Conservation (phyloP, 139 green algal genomes). For the Tetraselmis chui region DNA sequence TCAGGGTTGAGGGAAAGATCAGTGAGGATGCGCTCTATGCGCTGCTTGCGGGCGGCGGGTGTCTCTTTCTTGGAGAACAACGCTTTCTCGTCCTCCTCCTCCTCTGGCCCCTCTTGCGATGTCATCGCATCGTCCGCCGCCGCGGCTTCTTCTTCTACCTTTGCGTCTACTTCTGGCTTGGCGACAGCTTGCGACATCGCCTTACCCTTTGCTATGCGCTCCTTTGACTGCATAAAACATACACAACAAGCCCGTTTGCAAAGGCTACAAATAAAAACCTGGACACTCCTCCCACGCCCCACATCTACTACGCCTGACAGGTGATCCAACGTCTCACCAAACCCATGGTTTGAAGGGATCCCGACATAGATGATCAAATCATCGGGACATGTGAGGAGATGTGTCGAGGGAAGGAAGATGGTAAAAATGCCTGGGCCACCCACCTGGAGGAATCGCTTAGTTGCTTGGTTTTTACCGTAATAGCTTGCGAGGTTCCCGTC, state of each 20-base stretch:
- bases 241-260: background rate
- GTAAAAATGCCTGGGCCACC: background rate
- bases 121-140: background rate
- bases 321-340: background rate
- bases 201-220: constrained; percentile 3
- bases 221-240: background rate
- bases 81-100: background rate
- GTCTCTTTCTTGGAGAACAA: background rate
- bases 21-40: background rate
- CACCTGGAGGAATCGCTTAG: background rate
- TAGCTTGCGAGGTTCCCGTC: background rate
- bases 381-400: background rate
- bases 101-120: background rate
- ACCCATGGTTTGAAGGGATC: background rate
- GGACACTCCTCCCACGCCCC: background rate
- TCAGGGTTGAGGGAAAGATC: background rate
- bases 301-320: background rate
- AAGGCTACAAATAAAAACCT: background rate
- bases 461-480: background rate
- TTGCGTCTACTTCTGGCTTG: constrained; percentile 4
- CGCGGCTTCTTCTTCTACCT: background rate
- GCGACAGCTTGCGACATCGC: constrained; percentile 10
- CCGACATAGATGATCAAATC: background rate
- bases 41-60: background rate
- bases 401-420: background rate